Base-by-base conservation (phyloP, 495 filamentous ascomycete species). In the Aspergillus hancockii region DNA sequence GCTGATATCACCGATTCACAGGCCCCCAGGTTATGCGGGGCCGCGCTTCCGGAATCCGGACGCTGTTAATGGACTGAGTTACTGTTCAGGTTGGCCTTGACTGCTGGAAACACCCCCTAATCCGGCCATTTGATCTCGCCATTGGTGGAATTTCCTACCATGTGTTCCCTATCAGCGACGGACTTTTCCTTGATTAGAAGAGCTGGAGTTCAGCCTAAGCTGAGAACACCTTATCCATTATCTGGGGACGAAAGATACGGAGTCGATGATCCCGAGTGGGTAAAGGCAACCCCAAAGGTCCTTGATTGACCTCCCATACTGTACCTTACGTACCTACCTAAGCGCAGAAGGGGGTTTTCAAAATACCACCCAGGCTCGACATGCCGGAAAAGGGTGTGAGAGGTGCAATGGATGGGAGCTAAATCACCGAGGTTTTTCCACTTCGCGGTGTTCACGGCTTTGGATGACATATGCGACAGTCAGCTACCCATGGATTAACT, bases 1-100 rank as follows among this genome's bases (percentile, higher is more conserved):
- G 63, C 68, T 76, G 72, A 76, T 74, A 72, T 76, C 73, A 74
- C 62, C 45, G 47, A 47, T 63, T 58, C 54, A 54, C 57, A 58
- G 50, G 23, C 41, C 61, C 66, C 62, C 59, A 60, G 57, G 61
- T 60, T 62, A 63, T 73, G 70, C 73, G 73, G 73, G 72, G 72
- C 72, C 62, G 71, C 46, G 50, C 60, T 68, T 63, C 71, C 65
- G 68, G 67, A 70, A 62, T 64, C 67, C 67, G 66, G 54, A 49
- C 58, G 28, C 61, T 49, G 52, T 58, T 64, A 28, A 28, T 28
- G 25, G 25, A 28, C 54, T 59, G 46, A 57, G 9, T 34, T 45
- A 45, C 41, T 5, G 7, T 45, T 45, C 18, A 25, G 51, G 4
- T 40, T 6, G 8, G n/a, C 21, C 13, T 16, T 31, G 10, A 36